A percentile compares a stretch with the other conserved stretches of the same genome.
phyloP scores from a whole-genome alignment of 2,329 filamentous ascomycete species.

The Trichoderma sp. region DNA sequence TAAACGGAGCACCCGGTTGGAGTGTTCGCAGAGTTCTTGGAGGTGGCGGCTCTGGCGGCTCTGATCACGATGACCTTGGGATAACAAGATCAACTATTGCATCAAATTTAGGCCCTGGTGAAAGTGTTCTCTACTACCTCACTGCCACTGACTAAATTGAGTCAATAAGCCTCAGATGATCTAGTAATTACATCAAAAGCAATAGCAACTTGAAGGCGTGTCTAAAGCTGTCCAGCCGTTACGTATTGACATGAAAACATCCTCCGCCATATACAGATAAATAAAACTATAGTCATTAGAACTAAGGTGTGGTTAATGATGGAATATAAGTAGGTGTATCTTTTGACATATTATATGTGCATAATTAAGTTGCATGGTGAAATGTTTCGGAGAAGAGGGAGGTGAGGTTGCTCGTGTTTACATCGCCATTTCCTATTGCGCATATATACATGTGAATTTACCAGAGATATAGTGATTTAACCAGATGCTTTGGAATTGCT shows the following conservation, averaged over 20 bases:
- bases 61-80: slow-evolving; percentile 3
- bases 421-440: background rate
- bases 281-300: too few species aligned
- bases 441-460: background rate
- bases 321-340: too few species aligned
- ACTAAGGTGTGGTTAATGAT: too few species aligned
- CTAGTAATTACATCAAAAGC: background rate
- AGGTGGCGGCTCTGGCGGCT: background rate
- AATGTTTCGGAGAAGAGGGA: background rate
- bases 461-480: background rate
- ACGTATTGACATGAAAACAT: background rate
- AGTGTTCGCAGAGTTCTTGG: slow-evolving; percentile 8
- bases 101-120: background rate
- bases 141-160: background rate
- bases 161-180: background rate
- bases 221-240: too few species aligned
- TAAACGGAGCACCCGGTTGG: slow-evolving; percentile 4
- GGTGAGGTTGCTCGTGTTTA: background rate
- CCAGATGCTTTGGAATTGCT: background rate
- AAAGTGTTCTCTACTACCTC: background rate
- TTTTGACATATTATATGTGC: background rate
- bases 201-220: background rate
- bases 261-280: background rate
- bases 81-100: background rate
- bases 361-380: background rate